A percentile compares a stretch with the other conserved stretches of the same genome.
phyloP scores from a whole-genome alignment of 768 basidiomycete genomes.

The Xerocomus potaroensis region DNA sequence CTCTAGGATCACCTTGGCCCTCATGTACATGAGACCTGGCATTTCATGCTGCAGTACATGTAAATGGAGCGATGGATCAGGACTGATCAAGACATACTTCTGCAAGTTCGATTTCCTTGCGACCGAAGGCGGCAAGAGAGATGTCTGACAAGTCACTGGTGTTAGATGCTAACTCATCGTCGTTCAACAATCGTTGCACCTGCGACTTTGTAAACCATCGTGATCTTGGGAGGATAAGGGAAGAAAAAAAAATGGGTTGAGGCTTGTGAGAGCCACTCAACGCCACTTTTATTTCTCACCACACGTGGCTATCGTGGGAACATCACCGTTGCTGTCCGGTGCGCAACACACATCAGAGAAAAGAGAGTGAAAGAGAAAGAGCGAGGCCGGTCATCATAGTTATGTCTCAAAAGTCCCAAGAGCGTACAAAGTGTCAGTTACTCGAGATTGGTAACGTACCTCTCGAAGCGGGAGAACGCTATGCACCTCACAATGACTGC shows the following conservation, averaged over 20 bases:
- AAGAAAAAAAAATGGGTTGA: conserved; percentile 16
- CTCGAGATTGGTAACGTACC: conserved; percentile 64
- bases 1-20: conserved; percentile 59
- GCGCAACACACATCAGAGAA: background rate
- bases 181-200: conserved; percentile 47
- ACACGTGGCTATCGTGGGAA: conserved; percentile 33
- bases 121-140: conserved; percentile 98
- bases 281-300: conserved; percentile 29
- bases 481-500: no score
- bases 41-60: conserved; percentile 66
- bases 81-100: conserved; percentile 56
- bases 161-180: conserved; percentile 6
- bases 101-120: conserved; percentile 99
- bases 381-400: background rate
- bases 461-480: no score
- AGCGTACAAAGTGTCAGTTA: conserved; percentile 44
- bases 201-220: conserved; percentile 88
- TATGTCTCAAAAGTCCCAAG: conserved; percentile 6
- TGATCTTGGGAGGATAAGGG: conserved; percentile 22
- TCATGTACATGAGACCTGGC: conserved; percentile 94
- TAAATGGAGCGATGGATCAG: conserved; percentile 11
- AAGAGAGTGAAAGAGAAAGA: background rate
- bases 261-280: conserved; percentile 13
- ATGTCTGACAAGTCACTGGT: conserved; percentile 48
- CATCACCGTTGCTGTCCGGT: background rate